A percentile compares a stretch with the other conserved stretches of the same genome.
Evolutionary conservation across 2,329 filamentous ascomycete species (phyloP).

Genomic region (Bipolaris bicolor): DNA sequence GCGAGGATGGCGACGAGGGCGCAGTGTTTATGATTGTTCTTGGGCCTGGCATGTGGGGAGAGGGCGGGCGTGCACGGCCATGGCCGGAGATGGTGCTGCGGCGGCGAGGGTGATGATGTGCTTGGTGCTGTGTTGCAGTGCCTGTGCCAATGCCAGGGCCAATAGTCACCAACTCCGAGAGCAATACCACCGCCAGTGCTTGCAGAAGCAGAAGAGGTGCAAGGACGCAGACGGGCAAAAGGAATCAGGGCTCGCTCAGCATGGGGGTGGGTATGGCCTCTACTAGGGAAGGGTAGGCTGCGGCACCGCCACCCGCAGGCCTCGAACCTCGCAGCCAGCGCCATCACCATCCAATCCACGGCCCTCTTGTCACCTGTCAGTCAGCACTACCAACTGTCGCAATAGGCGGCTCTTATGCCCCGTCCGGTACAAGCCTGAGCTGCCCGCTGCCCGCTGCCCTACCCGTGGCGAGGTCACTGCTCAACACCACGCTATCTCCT

Average conservation of each 20-base stretch:
- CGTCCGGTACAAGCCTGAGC: neutral
- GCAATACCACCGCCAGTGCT: too few relatives aligned
- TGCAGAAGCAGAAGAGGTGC: too few relatives aligned
- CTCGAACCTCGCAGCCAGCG: neutral
- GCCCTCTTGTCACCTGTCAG: neutral
- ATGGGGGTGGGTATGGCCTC: too few relatives aligned
- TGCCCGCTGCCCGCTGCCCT: neutral
- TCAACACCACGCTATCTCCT: constrained; percentile 22
- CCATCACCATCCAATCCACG: neutral
- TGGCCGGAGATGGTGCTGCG: constrained; percentile 25
- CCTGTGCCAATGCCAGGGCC: neutral
- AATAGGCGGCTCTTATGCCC: neutral
- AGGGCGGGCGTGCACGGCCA: constrained; percentile 27
- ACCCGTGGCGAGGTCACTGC: constrained; percentile 6
- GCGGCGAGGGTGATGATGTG: constrained; percentile 22
- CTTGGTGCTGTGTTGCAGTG: neutral
- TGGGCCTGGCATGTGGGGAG: neutral
- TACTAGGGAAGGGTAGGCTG: neutral
- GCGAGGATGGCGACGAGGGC: neutral
- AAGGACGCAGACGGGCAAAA: too few relatives aligned
- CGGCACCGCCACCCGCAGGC: neutral
- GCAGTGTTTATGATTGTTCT: constrained; percentile 9
- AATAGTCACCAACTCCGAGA: neutral
- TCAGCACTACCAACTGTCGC: too few relatives aligned
- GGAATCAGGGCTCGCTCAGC: too few relatives aligned